Evolutionary conservation across 306 rosid genomes (phyloP).

Genomic region (Sphenostylis stenocarpa): DNA sequence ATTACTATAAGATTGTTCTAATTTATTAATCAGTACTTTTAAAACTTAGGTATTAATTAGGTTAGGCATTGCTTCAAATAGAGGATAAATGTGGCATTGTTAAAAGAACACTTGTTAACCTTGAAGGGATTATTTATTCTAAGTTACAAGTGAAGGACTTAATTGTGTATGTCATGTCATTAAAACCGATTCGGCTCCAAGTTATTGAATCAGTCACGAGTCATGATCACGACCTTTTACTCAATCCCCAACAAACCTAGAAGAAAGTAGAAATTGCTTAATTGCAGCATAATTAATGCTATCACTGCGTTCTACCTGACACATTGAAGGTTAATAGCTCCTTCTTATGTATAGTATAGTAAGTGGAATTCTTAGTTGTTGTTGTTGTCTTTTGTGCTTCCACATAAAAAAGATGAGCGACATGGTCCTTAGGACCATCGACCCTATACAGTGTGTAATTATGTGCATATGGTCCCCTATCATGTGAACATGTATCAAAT

Average conservation of each 20-base stretch:
- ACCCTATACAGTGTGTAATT: constrained; percentile 28
- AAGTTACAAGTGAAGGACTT: background rate
- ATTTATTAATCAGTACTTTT: background rate
- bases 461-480: constrained; percentile 65
- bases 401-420: constrained; percentile 32
- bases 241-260: constrained; percentile 26
- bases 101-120: background rate
- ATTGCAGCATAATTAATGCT: constrained; percentile 24
- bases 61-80: background rate
- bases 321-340: constrained; percentile 17
- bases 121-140: background rate
- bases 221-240: constrained; percentile 13
- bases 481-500: constrained; percentile 46
- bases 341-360: constrained; percentile 14
- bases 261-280: constrained; percentile 21
- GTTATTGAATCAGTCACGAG: constrained; percentile 22
- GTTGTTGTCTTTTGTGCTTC: constrained; percentile 41
- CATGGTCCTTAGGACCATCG: constrained; percentile 38
- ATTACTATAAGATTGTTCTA: background rate
- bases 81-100: background rate
- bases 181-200: background rate
- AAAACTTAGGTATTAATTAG: background rate
- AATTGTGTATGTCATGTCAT: background rate
- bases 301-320: constrained; percentile 16
- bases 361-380: constrained; percentile 26